Base-by-base conservation (phyloP, 83 land plant genomes). In the Isoetes engelmannii region DNA sequence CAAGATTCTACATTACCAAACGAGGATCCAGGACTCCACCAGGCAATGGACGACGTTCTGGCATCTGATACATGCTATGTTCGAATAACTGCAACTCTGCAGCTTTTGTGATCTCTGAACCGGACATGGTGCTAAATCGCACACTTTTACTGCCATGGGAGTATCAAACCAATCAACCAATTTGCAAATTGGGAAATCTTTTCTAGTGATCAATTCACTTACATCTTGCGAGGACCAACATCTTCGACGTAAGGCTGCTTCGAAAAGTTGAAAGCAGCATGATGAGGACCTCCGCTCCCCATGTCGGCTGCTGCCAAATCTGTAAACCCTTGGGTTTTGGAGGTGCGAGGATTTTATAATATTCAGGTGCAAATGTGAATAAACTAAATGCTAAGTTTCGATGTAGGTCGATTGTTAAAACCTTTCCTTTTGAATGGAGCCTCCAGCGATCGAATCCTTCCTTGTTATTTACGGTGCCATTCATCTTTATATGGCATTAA, bases 181-280 rank as follows among this genome's bases (percentile, higher is more conserved):
- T 51, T 12, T 51, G 2, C 37, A 0, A 28, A 28, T 28, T 28
- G 37, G 2, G 37, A 0, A 28, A 28, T 28, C 37, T 28, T 28
- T 28, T 28, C 1, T 28, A 12, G 15, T 51, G 5, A 4, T 37
- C 43, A 47, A 60, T 5, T 37, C 6, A 55, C 75, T 62, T 67
- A 90, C 96, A 90, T 85, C 70, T 71, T 83, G 9, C 84, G 79
- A 44, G 91, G 91, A 0, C 87, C 91, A 51, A 77, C 82, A 68
- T 87, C 91, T 57, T 87, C 91, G 50, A 84, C 51, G 63, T 79
- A 87, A 5, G 85, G 88, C 47, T 74, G 78, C 74, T 90, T 90
- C 44, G 89, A 81, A 75, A 82, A 87, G 6, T 62, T 81, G 57
- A 77, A 51, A 7, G 86, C 73, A 41, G 69, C 20, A 51, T 68